Evolutionary conservation across 73 alveolate species (phyloP), one percentile per base, ranked within the genome.

Genomic region (Tetrahymena borealis): DNA sequence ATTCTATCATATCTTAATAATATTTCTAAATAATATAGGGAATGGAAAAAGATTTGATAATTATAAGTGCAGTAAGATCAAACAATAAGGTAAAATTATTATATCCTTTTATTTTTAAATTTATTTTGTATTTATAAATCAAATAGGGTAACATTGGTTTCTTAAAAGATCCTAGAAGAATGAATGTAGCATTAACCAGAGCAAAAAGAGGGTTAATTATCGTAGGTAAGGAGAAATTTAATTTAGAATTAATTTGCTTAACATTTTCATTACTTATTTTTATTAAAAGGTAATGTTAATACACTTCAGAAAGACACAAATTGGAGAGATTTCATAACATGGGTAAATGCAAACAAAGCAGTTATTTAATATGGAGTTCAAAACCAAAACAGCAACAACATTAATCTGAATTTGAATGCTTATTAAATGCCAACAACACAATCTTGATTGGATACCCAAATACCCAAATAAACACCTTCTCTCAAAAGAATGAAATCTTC

Each of bases 301-400:
- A 60, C 85, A 60, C 85, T 60, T 20, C 37, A 60, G 85, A 60
- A 60, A 20, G 85, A 60, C 35, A 24, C 85, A 60, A 60, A 60
- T 15, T 60, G 85, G 85, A 60, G 85, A 60, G 85, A 60, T 60
- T 60, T 60, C 85, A 60, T 60, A 60, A 60, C 85, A 60, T 60
- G 85, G 85, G 85, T 60, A 60, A 60, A 60, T 60, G 85, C 85
- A 60, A 60, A 60, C 85, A 60, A 60, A 60, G 85, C 85, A 60
- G 85, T 60, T 60, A 60, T 60, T 60, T 60, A 60, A 60, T 60
- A 60, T 9, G 85, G 85, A 60, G 85, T 60, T n/a, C n/a, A n/a
- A n/a, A n/a, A n/a, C n/a, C n/a, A n/a, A n/a, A n/a, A n/a, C n/a
- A n/a, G n/a, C 37, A 60, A 60, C 10, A 60, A 13, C 85, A 60